A percentile compares a stretch with the other conserved stretches of the same genome.
Conservation (phyloP, 257 asterid species). For the Scutellaria galericulata region DNA sequence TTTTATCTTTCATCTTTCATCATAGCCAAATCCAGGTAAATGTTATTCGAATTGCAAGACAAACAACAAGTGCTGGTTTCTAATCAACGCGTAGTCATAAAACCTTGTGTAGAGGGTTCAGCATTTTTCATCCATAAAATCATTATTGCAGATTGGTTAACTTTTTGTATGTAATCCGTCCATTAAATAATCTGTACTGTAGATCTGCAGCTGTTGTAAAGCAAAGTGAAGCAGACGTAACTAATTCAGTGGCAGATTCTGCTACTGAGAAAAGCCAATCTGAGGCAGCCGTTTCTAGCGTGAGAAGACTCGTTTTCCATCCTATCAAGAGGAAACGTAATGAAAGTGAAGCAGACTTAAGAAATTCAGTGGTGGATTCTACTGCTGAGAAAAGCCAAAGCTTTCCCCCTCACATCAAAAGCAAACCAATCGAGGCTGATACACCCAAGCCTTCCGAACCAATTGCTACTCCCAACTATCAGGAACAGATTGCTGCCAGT, state of each 20-base stretch:
- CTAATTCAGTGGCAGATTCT: slow-evolving; percentile 24
- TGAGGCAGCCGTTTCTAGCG: slow-evolving; percentile 37
- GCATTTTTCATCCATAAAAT: slow-evolving; percentile 18
- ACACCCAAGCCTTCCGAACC: background rate
- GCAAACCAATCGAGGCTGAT: no score
- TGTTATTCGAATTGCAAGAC: background rate
- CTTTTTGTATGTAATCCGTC: slow-evolving; percentile 15
- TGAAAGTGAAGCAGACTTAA: slow-evolving; percentile 27
- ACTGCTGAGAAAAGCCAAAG: slow-evolving; percentile 32
- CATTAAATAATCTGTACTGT: slow-evolving; percentile 24
- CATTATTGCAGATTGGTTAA: slow-evolving; percentile 23
- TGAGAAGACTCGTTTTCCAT: slow-evolving; percentile 27
- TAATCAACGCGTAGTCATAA: slow-evolving; percentile 8
- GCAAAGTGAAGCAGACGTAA: slow-evolving; percentile 35
- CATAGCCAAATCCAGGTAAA: background rate
- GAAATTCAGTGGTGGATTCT: slow-evolving; percentile 28
- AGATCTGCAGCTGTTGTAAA: slow-evolving; percentile 45
- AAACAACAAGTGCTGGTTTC: background rate
- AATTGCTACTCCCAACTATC: slow-evolving; percentile 25
- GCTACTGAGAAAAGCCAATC: slow-evolving; percentile 41
- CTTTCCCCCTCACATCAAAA: no score
- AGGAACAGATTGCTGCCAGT: slow-evolving; percentile 33
- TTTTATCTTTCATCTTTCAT: slow-evolving; percentile 16
- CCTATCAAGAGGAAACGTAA: slow-evolving; percentile 38
- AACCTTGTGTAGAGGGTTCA: background rate